Base-by-base conservation (phyloP, 2,329 filamentous ascomycete genomes). In the Acarospora socialis region DNA sequence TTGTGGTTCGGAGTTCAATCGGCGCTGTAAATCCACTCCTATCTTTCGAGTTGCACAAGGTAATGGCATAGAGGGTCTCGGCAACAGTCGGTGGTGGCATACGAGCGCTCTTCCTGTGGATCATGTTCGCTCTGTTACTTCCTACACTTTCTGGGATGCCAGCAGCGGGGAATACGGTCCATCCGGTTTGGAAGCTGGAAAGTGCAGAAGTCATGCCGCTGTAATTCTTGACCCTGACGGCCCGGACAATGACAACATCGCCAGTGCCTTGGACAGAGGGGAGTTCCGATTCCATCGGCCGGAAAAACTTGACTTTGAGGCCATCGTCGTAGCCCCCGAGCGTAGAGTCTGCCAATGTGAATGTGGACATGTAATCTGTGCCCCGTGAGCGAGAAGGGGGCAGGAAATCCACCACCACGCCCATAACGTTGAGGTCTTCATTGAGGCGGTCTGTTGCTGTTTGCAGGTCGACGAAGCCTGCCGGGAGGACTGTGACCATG, bases 371-470 rank as follows among this genome's bases (percentile, higher is more conserved):
- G 44, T 53, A 68, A 65, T 80, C 76, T 15, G 50, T 46, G 14
- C 68, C 65, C 33, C 39, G 57, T 1, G 73, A 73, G 7, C 49
- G 34, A 1, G 59, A 60, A 1, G 72, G 68, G 1, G 62, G 53
- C 35, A 70, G 63, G 29, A 63, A 65, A 43, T 87, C 80, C 31
- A 71, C 69, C 3, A 87, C 68, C 4, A 87, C 54, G 1, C 82
- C 84, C 30, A 83, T 66, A 23, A 90, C 56, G 53, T 61, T 77
- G 40, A 75, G 59, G 4, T 17, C 48, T 40, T 16, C 43, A 10
- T 6, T 41, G 28, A 27, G 52, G 34, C 15, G 51, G 48, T 13
- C 52, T 52, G 30, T 65, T 53, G 38, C 73, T 49, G 39, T 55
- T 46, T 42, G 65, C 51, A 70, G 53, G 24, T 56, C 52, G 4